Conservation (phyloP, 495 filamentous ascomycete genomes). For the Xylaria palmicola region DNA sequence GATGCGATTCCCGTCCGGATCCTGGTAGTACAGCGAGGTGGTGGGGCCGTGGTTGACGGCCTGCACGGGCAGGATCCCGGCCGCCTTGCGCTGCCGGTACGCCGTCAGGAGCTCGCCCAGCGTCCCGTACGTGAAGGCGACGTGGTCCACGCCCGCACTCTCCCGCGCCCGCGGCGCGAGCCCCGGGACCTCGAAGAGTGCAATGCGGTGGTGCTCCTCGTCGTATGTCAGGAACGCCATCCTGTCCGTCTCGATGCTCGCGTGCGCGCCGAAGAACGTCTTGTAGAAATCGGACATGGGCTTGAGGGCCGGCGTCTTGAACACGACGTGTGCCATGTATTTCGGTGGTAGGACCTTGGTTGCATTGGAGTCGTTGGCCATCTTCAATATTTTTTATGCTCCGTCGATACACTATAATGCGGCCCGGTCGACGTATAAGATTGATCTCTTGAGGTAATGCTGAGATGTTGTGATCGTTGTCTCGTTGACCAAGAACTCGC, state of each 20-base stretch:
- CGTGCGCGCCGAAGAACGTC: conserved; percentile 33
- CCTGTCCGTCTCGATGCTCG: conserved; percentile 13
- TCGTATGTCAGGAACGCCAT: conserved; percentile 45
- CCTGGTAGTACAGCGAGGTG: conserved; percentile 37
- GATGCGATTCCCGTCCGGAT: conserved; percentile 48
- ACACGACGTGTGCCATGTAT: conserved; percentile 27
- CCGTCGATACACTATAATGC: neutral
- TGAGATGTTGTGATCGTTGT: neutral
- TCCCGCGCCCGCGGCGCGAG: conserved; percentile 17
- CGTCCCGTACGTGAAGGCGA: conserved; percentile 38
- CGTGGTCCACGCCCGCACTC: conserved; percentile 38
- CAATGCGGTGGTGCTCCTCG: conserved; percentile 50
- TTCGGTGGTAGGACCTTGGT: conserved; percentile 26
- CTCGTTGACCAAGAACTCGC: too few species aligned
- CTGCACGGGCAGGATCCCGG: conserved; percentile 41
- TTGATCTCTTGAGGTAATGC: neutral
- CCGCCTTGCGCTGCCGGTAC: conserved; percentile 33
- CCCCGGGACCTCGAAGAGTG: conserved; percentile 30
- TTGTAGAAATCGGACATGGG: conserved; percentile 38
- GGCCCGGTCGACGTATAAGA: neutral
- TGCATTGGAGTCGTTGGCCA: conserved; percentile 14
- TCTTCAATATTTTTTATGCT: neutral
- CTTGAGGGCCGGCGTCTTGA: conserved; percentile 27
- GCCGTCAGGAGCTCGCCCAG: conserved; percentile 32
- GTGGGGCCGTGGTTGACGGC: conserved; percentile 47